Evolutionary conservation across 768 basidiomycete species (phyloP).

Genomic region (Phallus indusiatus): DNA sequence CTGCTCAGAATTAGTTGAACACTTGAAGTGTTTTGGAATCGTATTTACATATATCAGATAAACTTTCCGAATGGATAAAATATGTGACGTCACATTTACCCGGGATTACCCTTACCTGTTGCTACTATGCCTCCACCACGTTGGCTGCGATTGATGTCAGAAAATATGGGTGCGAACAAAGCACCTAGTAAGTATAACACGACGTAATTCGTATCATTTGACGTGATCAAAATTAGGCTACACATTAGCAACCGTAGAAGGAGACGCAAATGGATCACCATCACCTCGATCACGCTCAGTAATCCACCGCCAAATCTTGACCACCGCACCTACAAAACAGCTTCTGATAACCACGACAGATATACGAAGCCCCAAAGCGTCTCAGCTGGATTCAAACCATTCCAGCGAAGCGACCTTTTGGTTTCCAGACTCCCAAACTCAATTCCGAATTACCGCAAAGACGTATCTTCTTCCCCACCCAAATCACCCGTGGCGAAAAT

Average conservation of each 20-base stretch:
- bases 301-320: conserved; percentile 51
- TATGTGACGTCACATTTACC: background rate
- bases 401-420: conserved; percentile 66
- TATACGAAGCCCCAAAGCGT: conserved; percentile 58
- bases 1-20: background rate
- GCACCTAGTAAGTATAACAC: background rate
- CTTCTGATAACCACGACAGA: conserved; percentile 65
- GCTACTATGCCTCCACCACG: background rate
- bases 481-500: conserved; percentile 24
- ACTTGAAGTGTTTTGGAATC: too few relatives aligned
- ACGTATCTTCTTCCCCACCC: conserved; percentile 48
- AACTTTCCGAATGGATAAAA: too few relatives aligned
- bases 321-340: conserved; percentile 39
- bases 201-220: background rate
- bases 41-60: too few relatives aligned
- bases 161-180: background rate
- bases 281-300: conserved; percentile 35
- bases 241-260: conserved; percentile 2
- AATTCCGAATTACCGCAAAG: conserved; percentile 60
- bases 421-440: conserved; percentile 55
- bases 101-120: background rate
- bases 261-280: background rate
- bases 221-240: background rate
- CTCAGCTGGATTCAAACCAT: conserved; percentile 40
- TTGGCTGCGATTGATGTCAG: background rate